phyloP scores from a whole-genome alignment of 495 filamentous ascomycete genomes.

The Zalerion maritima region DNA sequence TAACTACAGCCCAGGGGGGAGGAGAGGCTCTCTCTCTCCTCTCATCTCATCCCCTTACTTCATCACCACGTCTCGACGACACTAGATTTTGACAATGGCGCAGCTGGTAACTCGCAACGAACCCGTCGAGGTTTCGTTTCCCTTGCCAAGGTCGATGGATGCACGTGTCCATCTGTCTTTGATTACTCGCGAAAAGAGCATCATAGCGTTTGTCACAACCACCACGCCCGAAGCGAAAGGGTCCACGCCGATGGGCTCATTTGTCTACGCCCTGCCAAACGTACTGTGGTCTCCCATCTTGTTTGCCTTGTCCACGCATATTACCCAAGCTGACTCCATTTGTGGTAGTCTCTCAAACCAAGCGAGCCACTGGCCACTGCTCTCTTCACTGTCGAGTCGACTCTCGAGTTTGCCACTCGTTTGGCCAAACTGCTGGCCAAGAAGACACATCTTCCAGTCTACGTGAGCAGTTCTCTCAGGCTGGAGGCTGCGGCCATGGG shows the following conservation, averaged over 20 bases:
- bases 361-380: constrained; percentile 58
- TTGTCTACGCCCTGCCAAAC: constrained; percentile 86
- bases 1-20: too few species aligned
- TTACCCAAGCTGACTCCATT: constrained; percentile 4
- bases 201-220: constrained; percentile 65
- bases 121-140: constrained; percentile 55
- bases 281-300: constrained; percentile 32
- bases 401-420: constrained; percentile 72
- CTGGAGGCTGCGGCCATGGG: constrained; percentile 53
- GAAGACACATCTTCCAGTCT: constrained; percentile 53
- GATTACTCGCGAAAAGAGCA: constrained; percentile 47
- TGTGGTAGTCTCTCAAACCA: constrained; percentile 35
- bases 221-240: constrained; percentile 43
- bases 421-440: constrained; percentile 69
- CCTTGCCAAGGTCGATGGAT: constrained; percentile 59
- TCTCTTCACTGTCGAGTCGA: constrained; percentile 57
- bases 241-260: constrained; percentile 53
- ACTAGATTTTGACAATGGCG: too few species aligned
- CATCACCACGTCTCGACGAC: too few species aligned
- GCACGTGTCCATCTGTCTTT: constrained; percentile 71
- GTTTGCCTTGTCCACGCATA: background rate
- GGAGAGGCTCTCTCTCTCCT: too few species aligned
- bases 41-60: too few species aligned
- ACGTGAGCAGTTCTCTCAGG: constrained; percentile 68
- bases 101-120: too few species aligned